Conservation (phyloP, 1,284 basidiomycete species). For the Ceratobasidium theobromae region DNA sequence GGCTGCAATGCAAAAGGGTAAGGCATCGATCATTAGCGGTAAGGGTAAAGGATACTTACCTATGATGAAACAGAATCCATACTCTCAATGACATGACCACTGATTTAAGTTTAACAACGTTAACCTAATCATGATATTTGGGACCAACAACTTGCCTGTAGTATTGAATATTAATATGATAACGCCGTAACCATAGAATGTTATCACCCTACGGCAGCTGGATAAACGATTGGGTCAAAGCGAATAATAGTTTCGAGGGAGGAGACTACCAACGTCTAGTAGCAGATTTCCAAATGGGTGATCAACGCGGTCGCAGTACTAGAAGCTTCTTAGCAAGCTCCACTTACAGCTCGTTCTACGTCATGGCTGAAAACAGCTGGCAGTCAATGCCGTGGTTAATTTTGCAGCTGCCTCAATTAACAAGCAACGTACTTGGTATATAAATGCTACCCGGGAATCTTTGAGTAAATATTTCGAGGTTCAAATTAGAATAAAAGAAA, state of each 20-base stretch:
- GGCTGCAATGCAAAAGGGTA: background rate
- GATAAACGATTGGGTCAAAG: background rate
- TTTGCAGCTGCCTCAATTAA: no score
- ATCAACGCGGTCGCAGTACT: no score
- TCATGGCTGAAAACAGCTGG: background rate
- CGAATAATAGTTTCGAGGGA: background rate
- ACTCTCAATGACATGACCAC: slow-evolving; percentile 15
- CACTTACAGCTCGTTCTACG: no score
- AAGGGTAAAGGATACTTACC: background rate
- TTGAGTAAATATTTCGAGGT: background rate
- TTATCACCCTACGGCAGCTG: background rate
- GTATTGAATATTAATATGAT: slow-evolving; percentile 12
- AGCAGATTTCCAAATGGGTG: no score
- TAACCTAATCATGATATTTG: background rate
- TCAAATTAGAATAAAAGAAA: background rate
- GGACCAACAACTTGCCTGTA: background rate
- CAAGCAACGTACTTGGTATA: background rate
- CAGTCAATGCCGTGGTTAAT: background rate
- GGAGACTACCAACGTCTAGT: background rate
- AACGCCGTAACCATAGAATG: background rate
- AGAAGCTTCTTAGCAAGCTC: no score
- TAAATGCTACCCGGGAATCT: background rate
- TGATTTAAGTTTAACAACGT: background rate
- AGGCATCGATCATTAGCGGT: background rate
- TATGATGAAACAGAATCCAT: slow-evolving; percentile 20